Conservation (phyloP, 768 basidiomycete species). For the Lentinula detonsa region DNA sequence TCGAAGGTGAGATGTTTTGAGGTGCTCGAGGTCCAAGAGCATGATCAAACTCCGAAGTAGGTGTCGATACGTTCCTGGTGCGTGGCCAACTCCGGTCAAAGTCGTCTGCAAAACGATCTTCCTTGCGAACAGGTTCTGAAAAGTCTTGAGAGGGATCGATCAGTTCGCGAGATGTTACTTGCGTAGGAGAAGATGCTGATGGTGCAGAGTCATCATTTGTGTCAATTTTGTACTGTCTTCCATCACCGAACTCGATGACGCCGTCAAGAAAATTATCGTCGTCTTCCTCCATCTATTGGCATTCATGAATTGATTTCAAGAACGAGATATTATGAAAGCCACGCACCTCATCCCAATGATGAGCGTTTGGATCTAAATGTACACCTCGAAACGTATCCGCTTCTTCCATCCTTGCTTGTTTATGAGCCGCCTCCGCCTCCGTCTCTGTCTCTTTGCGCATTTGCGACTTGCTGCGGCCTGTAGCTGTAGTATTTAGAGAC, state of each 20-base stretch:
- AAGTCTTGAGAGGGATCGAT: constrained; percentile 17
- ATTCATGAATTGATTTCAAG: not conserved
- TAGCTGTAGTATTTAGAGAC: not conserved
- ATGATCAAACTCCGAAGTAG: constrained; percentile 17
- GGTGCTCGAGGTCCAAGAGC: not conserved
- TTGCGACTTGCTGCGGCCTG: not conserved
- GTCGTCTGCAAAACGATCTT: constrained; percentile 88
- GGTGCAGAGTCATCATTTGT: constrained; percentile 30
- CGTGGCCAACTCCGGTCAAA: constrained; percentile 97
- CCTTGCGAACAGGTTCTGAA: constrained; percentile 61
- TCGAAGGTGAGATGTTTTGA: constrained; percentile 22
- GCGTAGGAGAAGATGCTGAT: constrained; percentile 18
- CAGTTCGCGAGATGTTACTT: constrained; percentile 9
- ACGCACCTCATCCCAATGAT: constrained; percentile 97
- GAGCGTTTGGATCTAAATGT: constrained; percentile 88
- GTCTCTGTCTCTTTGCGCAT: constrained; percentile 28
- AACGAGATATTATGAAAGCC: constrained; percentile 5
- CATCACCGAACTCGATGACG: constrained; percentile 91
- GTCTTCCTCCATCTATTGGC: constrained; percentile 80
- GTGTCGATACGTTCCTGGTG: constrained; percentile 44
- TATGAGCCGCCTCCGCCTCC: constrained; percentile 49
- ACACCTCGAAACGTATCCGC: constrained; percentile 93
- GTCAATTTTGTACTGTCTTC: constrained; percentile 83
- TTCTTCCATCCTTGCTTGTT: constrained; percentile 68
- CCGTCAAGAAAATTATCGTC: constrained; percentile 85